Percentiles rank a stretch among this genome's conserved stretches.
phyloP scores from a whole-genome alignment of 106 monocot species.

The Xerophyta viscosa region DNA sequence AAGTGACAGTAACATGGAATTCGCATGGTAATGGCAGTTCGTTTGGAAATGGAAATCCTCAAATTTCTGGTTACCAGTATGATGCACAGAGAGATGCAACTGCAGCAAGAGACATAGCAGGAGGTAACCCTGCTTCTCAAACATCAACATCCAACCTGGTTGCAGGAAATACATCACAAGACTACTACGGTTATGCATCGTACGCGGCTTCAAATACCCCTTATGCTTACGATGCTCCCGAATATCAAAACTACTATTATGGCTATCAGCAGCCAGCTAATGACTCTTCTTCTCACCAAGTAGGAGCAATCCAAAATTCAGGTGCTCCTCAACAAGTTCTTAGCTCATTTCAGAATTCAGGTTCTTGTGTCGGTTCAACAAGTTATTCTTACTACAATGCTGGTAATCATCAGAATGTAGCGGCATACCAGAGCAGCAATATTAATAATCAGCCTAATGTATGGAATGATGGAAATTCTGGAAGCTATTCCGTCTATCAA shows the following conservation, averaged over 20 bases:
- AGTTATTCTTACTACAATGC: slow-evolving; percentile 94
- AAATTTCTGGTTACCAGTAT: slow-evolving; percentile 44
- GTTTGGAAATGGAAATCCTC: slow-evolving; percentile 31
- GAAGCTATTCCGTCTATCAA: slow-evolving; percentile 24
- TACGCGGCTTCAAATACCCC: slow-evolving; percentile 38
- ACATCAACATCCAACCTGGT: slow-evolving; percentile 20
- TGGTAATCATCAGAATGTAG: slow-evolving; percentile 83
- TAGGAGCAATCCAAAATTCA: slow-evolving; percentile 76
- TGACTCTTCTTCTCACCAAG: slow-evolving; percentile 74
- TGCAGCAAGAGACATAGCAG: slow-evolving; percentile 19
- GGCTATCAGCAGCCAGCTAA: slow-evolving; percentile 39
- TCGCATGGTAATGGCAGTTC: slow-evolving; percentile 18
- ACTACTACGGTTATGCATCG: slow-evolving; percentile 42
- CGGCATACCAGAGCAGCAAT: slow-evolving; percentile 52
- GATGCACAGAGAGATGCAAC: slow-evolving; percentile 41
- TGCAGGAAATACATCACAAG: slow-evolving; percentile 32
- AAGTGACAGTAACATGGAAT: slow-evolving; percentile 33
- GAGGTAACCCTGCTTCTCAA: slow-evolving; percentile 21
- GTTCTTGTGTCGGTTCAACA: slow-evolving; percentile 50
- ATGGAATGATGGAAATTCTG: slow-evolving; percentile 46
- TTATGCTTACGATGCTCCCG: slow-evolving; percentile 36
- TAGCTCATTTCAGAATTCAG: slow-evolving; percentile 99
- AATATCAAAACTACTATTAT: slow-evolving; percentile 59
- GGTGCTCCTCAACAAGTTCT: slow-evolving; percentile 94
- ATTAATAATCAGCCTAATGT: slow-evolving; percentile 54